Evolutionary conservation across 1,284 basidiomycete species (phyloP), one percentile per base, ranked within the genome.

Genomic region (Chondrostereum purpureum): DNA sequence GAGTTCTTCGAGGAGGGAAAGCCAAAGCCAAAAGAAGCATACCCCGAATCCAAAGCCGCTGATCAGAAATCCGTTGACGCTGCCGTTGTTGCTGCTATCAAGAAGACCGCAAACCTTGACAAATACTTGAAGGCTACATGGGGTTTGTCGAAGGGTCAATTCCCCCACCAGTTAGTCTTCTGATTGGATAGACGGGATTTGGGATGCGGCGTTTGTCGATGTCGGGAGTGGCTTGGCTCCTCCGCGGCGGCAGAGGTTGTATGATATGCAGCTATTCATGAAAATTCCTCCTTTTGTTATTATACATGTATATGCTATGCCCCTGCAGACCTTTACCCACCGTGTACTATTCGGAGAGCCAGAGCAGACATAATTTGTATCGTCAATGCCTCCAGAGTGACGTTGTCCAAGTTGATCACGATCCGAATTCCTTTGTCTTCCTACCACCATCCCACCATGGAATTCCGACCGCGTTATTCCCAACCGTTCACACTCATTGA

Each of bases 1-100:
- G 92, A 96, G 67, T 95, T 96, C 77, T 99, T 98, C 68, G 83
- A 85, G 59, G 91, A 90, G 59, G 93, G 89, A 62, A 89, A 93
- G 76, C 87, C 88, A 53, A 92, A 92, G 73, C 77, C 79, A 63
- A 99, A 96, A 80, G 88, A 90, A 65, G 70, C 88, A 27, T 84
- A 94, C 70, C 83, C 94, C 38, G 90, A 88, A 65, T 80, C 86
- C 65, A 94, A 92, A 78, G 83, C 88, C 49, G 77, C 82, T 45
- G 92, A 94, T 71, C 96, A 99, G 77, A 98, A 97, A 80, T 77
- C 73, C 55, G 73, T 97, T 53, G 96, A 99, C 73, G 82, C 83
- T 66, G 78, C 77, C 42, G 68, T 99, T 59, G 68, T 97, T 56
- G 83, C 83, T 51, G 84, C 88, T 50, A 76, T 98, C 67, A 94